Evolutionary conservation across 1,284 basidiomycete species (phyloP), one percentile per base, ranked within the genome.

Genomic region (Laetiporus sulphureus): DNA sequence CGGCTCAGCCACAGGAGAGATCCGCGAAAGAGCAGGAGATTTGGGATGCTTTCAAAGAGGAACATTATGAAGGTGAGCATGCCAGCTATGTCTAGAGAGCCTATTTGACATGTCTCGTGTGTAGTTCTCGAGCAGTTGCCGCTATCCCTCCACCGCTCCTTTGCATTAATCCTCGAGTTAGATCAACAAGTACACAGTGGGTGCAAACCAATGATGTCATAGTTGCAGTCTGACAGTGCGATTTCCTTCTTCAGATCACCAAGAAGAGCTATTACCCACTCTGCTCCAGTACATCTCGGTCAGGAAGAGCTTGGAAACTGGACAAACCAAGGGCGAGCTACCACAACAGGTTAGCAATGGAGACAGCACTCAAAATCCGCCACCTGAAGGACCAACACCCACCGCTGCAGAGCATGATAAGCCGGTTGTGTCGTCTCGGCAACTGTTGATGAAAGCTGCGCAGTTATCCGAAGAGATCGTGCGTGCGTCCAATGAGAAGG

Each of bases 51-150:
- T 79, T 91, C 57, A 74, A 77, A 48, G 85, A 87, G 52, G 85
- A 91, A 48, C 79, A 87, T 53, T 83, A 80, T 58, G 88, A 90
- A 75, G 77, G 84, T 60, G 38, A 36, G 53, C 42, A 7, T 76
- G 33, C 33, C 63, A 42, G 3, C 25, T 25, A 6, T 18, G 18
- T 3, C 35, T 18, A 18, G 15, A 22, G 15, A n/a, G 16, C 37
- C 38, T 19, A 37, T 13, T 36, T 31, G 23, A 45, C 41, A 8
- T 21, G 22, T 20, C 38, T 27, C 20, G 12, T 20, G 44, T 23
- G 2, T 49, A 89, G 86, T 85, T 40, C 75, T 92, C 41, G 91
- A 94, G 54, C 90, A 93, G 60, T 64, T 95, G 4, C 91, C 92
- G 2, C 65, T 94, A 44, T 87, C 88, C 40, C 61, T 95, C 40